A percentile compares a stretch with the other conserved stretches of the same genome.
Conservation (phyloP, 1,139 yeast species). For the Sugiyamaella pinicola region DNA sequence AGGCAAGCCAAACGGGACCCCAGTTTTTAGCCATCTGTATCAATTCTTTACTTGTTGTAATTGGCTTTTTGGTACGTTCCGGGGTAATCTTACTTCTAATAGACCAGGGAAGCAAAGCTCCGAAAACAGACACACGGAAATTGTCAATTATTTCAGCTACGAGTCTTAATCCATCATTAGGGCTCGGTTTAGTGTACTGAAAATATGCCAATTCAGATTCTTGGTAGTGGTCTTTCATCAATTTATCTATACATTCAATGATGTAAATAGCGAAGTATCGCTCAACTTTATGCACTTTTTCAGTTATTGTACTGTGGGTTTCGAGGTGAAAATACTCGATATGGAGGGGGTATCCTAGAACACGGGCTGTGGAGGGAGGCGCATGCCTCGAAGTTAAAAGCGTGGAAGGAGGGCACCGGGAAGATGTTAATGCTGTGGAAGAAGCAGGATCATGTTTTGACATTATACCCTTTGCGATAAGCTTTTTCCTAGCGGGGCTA, state of each 20-base stretch:
- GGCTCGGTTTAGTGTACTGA: neutral
- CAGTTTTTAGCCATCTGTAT: neutral
- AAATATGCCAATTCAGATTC: conserved; percentile 48
- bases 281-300: conserved; percentile 34
- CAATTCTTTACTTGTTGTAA: conserved; percentile 2
- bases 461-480: conserved; percentile 2
- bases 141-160: conserved; percentile 49
- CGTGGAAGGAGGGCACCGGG: neutral
- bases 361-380: neutral
- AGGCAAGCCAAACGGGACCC: conserved; percentile 8
- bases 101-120: conserved; percentile 10
- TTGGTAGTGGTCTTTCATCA: conserved; percentile 59
- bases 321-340: neutral
- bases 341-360: neutral
- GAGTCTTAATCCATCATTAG: conserved; percentile 34
- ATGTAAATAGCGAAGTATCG: conserved; percentile 50
- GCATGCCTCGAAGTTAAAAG: conserved; percentile 2
- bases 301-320: neutral
- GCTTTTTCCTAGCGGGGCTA: neutral
- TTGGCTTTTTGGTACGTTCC: neutral
- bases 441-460: neutral
- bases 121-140: conserved; percentile 62
- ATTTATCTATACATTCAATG: conserved; percentile 53
- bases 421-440: neutral
- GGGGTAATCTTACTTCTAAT: neutral